phyloP scores from a whole-genome alignment of 2,329 filamentous ascomycete genomes.

The Aspergillus versicolor region DNA sequence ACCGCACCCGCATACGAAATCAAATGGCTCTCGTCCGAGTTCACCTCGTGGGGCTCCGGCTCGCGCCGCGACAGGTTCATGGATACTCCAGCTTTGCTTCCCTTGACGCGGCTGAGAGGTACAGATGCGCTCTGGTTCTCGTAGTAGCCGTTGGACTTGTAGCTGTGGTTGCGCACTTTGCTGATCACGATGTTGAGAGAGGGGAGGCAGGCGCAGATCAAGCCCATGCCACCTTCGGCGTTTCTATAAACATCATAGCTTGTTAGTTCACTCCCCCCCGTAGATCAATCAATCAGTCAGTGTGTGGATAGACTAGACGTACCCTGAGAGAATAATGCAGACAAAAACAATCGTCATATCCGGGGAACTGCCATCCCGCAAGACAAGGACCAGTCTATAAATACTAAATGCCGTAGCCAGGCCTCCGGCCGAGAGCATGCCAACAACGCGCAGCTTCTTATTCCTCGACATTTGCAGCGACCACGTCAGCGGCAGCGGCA shows the following conservation, averaged over 20 bases:
- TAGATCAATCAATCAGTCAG: too few relatives aligned
- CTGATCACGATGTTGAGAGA: slow-evolving; percentile 31
- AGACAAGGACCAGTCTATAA: slow-evolving; percentile 38
- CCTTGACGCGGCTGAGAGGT: slow-evolving; percentile 28
- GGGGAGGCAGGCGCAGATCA: slow-evolving; percentile 41
- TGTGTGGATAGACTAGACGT: too few relatives aligned
- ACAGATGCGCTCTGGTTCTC: slow-evolving; percentile 25
- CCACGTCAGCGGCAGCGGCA: slow-evolving; percentile 40
- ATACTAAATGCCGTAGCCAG: slow-evolving; percentile 40
- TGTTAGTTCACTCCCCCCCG: too few relatives aligned
- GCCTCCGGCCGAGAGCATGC: slow-evolving; percentile 38
- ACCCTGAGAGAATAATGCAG: slow-evolving; percentile 40
- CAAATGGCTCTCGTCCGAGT: slow-evolving; percentile 31
- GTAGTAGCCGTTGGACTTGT: slow-evolving; percentile 30
- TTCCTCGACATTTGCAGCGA: slow-evolving; percentile 38
- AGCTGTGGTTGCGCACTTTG: slow-evolving; percentile 24
- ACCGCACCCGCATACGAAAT: slow-evolving; percentile 29
- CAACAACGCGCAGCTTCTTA: slow-evolving; percentile 39
- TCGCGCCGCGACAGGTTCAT: slow-evolving; percentile 16
- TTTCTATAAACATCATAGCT: too few relatives aligned
- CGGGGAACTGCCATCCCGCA: slow-evolving; percentile 27
- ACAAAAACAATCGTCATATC: slow-evolving; percentile 38
- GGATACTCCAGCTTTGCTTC: slow-evolving; percentile 16
- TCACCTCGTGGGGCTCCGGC: slow-evolving; percentile 23
- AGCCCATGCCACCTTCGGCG: slow-evolving; percentile 36